These are phyloP conservation scores for Xanthoconium stramineum DNA, from an alignment of 768 basidiomycete species.

Conservation along the genomic window DNA sequence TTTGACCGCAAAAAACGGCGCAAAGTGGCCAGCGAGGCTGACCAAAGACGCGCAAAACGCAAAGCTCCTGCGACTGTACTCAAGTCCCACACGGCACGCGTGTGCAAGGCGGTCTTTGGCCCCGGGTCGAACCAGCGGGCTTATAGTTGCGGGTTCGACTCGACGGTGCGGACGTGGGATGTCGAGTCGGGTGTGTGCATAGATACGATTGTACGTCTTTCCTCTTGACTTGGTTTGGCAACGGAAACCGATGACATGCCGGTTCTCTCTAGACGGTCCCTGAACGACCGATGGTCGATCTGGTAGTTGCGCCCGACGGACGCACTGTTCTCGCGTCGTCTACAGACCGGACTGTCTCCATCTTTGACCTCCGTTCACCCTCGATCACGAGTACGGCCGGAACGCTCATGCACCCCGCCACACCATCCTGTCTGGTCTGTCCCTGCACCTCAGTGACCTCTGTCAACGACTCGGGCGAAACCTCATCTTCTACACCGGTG, in stretches of 20 bases:
- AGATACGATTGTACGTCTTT: constrained; percentile 53
- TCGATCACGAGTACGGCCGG: constrained; percentile 36
- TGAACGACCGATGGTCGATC: constrained; percentile 71
- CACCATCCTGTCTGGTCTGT: constrained; percentile 58
- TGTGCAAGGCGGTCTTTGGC: constrained; percentile 69
- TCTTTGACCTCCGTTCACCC: constrained; percentile 63
- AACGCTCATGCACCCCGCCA: constrained; percentile 57
- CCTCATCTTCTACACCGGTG: neutral
- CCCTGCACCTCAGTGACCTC: neutral
- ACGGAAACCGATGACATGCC: no score
- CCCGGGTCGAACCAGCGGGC: constrained; percentile 41
- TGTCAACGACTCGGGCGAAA: neutral
- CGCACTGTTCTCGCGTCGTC: constrained; percentile 57
- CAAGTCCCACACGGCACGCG: constrained; percentile 78
- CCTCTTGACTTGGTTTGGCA: no score
- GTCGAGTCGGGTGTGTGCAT: constrained; percentile 70
- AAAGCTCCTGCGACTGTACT: constrained; percentile 74
- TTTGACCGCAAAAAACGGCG: constrained; percentile 57
- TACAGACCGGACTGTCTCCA: constrained; percentile 68
- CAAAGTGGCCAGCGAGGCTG: constrained; percentile 41
- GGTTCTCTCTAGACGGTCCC: constrained; percentile 49
- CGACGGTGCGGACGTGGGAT: constrained; percentile 88
- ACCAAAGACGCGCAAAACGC: constrained; percentile 37
- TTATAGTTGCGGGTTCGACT: constrained; percentile 85
- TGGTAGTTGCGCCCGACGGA: constrained; percentile 47